Evolutionary conservation across 2,329 filamentous ascomycete genomes (phyloP), one percentile per base, ranked within the genome.

Genomic region (Zasmidium citrigriseum): DNA sequence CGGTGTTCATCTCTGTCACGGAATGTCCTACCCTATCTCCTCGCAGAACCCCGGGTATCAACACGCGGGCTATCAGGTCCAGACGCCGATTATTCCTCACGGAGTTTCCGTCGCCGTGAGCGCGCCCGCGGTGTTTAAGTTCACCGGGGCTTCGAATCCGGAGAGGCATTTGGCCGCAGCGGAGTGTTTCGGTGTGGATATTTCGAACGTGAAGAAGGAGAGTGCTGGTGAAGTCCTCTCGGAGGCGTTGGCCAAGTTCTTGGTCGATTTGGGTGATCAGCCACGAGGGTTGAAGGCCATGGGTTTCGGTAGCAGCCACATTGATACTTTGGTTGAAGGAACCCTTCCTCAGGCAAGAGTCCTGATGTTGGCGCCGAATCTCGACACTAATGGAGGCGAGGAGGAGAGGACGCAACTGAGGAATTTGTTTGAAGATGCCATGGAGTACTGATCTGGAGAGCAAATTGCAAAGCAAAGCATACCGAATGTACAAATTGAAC

Each of bases 21-120:
- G 93, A 72, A 98, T 99, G 93, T 96, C 90, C 22, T 99, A 99
- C 72, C 95, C 95, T 18, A 96, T 99, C 70, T 96, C 91, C 0
- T 91, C 92, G 25, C 93, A 97, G 73, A 99, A 99, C 73, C 91
- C 90, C 0, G 88, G 89, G 4, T 98, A 98, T 77, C 87, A 86
- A 68, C 95, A 99, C 72, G 75, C 83, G 0, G 95, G 95, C n/a
- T 99, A 99, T 75, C 80, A 88, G 1, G 86, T 96, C 7, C 76
- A 85, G 23, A 73, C 82, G 25, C 86, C 90, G 10, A 89, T 99
- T 68, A 98, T 99, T 70, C 95, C 95, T 0, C 95, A 99, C 74
- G 95, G 95, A 54, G 95, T 99, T 22, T 93, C 89, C 1, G 95
- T 99, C 1, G 95, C 93, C 2, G 93, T 98, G 5, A 93, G 91